These are phyloP conservation scores for Chaetothyriales sp. DNA, from an alignment of 2,329 filamentous ascomycete species.

Conservation along the genomic window DNA sequence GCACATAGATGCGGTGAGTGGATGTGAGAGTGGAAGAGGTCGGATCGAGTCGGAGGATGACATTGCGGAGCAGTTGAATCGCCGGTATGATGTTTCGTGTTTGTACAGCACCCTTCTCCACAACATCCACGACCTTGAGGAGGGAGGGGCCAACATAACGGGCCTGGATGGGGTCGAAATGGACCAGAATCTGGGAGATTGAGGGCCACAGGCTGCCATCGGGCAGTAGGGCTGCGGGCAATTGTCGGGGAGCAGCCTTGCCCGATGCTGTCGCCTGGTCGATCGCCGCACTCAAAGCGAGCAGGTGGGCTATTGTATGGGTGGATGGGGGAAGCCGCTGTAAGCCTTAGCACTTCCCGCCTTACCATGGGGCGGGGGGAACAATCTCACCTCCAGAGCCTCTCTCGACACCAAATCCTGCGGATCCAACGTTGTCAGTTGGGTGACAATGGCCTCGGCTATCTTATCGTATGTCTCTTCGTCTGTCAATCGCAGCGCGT, in stretches of 20 bases:
- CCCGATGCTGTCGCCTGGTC: slow-evolving; percentile 22
- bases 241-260: slow-evolving; percentile 19
- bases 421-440: slow-evolving; percentile 11
- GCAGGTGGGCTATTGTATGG: slow-evolving; percentile 46
- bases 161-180: slow-evolving; percentile 35
- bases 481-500: slow-evolving; percentile 6
- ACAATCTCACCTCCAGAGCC: slow-evolving; percentile 23
- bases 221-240: slow-evolving; percentile 28
- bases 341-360: not conserved
- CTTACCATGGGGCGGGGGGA: slow-evolving; percentile 9
- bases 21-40: slow-evolving; percentile 30
- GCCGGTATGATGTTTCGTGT: slow-evolving; percentile 24
- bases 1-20: slow-evolving; percentile 27
- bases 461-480: slow-evolving; percentile 28
- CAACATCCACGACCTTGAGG: slow-evolving; percentile 23
- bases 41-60: slow-evolving; percentile 31
- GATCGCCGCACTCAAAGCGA: slow-evolving; percentile 37
- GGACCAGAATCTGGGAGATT: slow-evolving; percentile 36
- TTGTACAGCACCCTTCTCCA: slow-evolving; percentile 22
- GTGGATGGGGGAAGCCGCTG: slow-evolving; percentile 8
- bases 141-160: slow-evolving; percentile 30
- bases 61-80: slow-evolving; percentile 27
- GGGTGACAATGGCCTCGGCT: slow-evolving; percentile 13
- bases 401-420: slow-evolving; percentile 5
- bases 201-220: slow-evolving; percentile 35